These are phyloP conservation scores for Metarhizium robertsii DNA, from an alignment of 2,329 filamentous ascomycete genomes.

Conservation along the genomic window DNA sequence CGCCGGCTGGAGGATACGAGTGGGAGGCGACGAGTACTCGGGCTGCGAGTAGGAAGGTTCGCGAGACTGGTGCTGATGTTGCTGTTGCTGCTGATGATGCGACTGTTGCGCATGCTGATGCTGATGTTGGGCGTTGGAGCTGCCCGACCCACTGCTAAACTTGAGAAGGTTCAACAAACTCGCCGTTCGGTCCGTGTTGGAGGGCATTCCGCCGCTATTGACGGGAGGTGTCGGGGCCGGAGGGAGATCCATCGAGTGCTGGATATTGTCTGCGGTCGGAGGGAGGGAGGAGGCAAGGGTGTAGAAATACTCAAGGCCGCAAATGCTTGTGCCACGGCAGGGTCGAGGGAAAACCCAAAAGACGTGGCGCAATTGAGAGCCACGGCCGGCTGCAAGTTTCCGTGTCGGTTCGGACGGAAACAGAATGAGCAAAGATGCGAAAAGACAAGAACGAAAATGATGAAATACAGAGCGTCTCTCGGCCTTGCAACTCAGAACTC, in stretches of 20 bases:
- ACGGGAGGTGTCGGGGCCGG: slow-evolving; percentile 41
- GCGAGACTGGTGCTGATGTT: slow-evolving; percentile 10
- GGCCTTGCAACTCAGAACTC: background rate
- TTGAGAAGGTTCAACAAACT: slow-evolving; percentile 54
- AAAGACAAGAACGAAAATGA: background rate
- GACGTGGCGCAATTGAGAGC: background rate
- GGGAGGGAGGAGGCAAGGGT: slow-evolving; percentile 4
- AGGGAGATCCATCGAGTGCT: slow-evolving; percentile 31
- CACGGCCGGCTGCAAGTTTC: background rate
- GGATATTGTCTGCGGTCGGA: background rate
- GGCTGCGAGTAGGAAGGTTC: slow-evolving; percentile 12
- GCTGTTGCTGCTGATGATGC: slow-evolving; percentile 16
- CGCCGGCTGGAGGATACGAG: slow-evolving; percentile 46
- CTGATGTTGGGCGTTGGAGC: slow-evolving; percentile 20
- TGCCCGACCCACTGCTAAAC: slow-evolving; percentile 36
- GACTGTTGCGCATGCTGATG: slow-evolving; percentile 14
- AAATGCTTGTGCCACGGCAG: slow-evolving; percentile 2
- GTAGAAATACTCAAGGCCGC: slow-evolving; percentile 1
- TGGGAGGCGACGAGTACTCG: slow-evolving; percentile 18
- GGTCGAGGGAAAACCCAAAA: background rate
- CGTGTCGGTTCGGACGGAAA: background rate
- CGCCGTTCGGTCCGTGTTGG: slow-evolving; percentile 38
- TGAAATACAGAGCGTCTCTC: background rate
- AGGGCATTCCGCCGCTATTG: slow-evolving; percentile 27
- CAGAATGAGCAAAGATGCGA: background rate